A percentile compares a stretch with the other conserved stretches of the same genome.
These are phyloP conservation scores for Mortierella sp. DNA, from an alignment of 371 early-diverging fungal species.

Conservation along the genomic window DNA sequence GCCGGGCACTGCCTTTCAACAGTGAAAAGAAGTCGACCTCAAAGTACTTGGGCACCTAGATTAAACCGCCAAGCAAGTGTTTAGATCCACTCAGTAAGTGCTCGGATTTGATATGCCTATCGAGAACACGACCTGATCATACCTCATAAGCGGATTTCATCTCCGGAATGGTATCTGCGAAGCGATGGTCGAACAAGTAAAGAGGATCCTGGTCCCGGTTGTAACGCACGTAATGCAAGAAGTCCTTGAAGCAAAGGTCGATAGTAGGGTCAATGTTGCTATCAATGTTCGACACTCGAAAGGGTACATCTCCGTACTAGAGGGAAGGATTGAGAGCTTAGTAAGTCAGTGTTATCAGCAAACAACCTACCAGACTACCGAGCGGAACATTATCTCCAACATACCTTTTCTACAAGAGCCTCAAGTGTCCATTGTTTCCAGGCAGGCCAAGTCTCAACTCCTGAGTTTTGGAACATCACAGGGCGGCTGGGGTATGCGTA, in stretches of 20 bases:
- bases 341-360: too few relatives aligned
- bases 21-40: constrained; percentile 46
- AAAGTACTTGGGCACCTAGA: constrained; percentile 54
- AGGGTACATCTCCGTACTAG: constrained; percentile 44
- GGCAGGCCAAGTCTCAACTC: constrained; percentile 52
- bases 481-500: constrained; percentile 47
- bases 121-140: background rate
- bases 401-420: constrained; percentile 30
- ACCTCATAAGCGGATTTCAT: constrained; percentile 44
- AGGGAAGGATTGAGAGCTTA: background rate
- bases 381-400: background rate
- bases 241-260: constrained; percentile 33
- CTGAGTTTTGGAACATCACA: constrained; percentile 50
- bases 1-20: constrained; percentile 21
- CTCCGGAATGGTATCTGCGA: constrained; percentile 41
- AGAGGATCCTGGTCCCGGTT: constrained; percentile 51
- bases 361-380: too few relatives aligned
- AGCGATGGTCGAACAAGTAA: constrained; percentile 51
- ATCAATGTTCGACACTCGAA: constrained; percentile 49
- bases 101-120: too few relatives aligned
- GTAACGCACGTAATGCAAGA: constrained; percentile 37
- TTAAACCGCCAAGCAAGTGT: background rate
- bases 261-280: constrained; percentile 31
- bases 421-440: constrained; percentile 53
- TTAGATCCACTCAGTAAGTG: too few relatives aligned